These are phyloP conservation scores for Citrus hindsii DNA, from an alignment of 345 rosid genomes.

Conservation along the genomic window DNA sequence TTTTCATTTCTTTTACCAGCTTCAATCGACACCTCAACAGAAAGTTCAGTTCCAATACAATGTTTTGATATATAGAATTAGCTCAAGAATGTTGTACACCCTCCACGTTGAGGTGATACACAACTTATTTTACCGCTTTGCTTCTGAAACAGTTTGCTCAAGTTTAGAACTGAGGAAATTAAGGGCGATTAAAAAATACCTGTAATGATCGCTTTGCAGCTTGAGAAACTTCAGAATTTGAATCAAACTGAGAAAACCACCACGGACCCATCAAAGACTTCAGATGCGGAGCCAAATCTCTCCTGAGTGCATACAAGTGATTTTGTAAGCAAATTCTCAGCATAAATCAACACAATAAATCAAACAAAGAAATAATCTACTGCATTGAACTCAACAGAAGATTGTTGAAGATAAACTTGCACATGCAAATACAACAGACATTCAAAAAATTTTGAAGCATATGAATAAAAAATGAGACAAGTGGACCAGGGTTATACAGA, in stretches of 20 bases:
- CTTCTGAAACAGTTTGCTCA: background rate
- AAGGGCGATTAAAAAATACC: slow-evolving; percentile 33
- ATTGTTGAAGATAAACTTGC: background rate
- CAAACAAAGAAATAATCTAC: background rate
- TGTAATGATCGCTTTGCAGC: slow-evolving; percentile 85
- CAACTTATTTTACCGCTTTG: background rate
- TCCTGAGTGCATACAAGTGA: slow-evolving; percentile 42
- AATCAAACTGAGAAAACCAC: slow-evolving; percentile 98
- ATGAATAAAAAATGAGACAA: background rate
- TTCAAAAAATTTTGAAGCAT: background rate
- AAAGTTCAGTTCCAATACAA: background rate
- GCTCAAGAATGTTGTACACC: background rate
- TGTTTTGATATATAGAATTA: background rate
- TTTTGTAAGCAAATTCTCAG: slow-evolving; percentile 12
- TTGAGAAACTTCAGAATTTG: slow-evolving; percentile 78
- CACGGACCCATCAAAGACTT: slow-evolving; percentile 95
- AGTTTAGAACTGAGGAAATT: background rate
- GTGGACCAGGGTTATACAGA: background rate
- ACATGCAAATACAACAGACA: background rate
- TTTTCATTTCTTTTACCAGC: background rate
- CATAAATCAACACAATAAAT: background rate
- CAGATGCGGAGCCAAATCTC: slow-evolving; percentile 89
- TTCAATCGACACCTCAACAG: background rate
- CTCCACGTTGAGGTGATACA: background rate
- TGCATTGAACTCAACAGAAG: background rate